Conservation (phyloP, 768 basidiomycete genomes). For the Agaricus bisporus region DNA sequence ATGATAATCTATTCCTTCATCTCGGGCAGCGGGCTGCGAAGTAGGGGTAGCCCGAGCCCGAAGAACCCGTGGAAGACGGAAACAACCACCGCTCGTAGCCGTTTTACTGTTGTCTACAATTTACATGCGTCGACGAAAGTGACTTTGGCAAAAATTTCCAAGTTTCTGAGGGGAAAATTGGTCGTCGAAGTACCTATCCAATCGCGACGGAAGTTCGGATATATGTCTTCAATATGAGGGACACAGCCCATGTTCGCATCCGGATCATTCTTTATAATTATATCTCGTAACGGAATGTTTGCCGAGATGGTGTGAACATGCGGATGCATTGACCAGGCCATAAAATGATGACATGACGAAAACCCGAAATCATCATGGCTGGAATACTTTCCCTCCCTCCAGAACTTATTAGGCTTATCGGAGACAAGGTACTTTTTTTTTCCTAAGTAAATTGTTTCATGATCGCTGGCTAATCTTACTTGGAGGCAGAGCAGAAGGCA, state of each 20-base stretch:
- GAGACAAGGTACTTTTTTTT: neutral
- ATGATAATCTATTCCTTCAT: too few species aligned
- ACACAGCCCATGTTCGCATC: neutral
- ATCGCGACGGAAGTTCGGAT: too few species aligned
- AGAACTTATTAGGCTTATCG: neutral
- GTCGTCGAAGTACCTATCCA: too few species aligned
- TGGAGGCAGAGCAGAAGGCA: neutral
- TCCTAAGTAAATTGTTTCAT: neutral
- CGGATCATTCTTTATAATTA: neutral
- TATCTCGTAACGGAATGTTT: neutral
- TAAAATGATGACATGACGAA: neutral
- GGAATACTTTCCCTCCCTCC: neutral
- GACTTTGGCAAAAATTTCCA: too few species aligned
- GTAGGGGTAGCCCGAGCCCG: too few species aligned
- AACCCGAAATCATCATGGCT: neutral
- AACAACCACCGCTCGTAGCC: too few species aligned
- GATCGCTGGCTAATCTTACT: neutral
- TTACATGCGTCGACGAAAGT: too few species aligned
- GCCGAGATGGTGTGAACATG: neutral
- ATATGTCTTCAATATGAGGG: too few species aligned
- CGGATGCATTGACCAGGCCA: neutral
- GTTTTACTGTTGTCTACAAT: too few species aligned
- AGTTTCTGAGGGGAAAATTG: too few species aligned
- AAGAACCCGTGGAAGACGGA: too few species aligned
- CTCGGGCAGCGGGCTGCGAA: too few species aligned